A percentile compares a stretch with the other conserved stretches of the same genome.
phyloP scores from a whole-genome alignment of 768 basidiomycete species.

The Pholiota molesta region DNA sequence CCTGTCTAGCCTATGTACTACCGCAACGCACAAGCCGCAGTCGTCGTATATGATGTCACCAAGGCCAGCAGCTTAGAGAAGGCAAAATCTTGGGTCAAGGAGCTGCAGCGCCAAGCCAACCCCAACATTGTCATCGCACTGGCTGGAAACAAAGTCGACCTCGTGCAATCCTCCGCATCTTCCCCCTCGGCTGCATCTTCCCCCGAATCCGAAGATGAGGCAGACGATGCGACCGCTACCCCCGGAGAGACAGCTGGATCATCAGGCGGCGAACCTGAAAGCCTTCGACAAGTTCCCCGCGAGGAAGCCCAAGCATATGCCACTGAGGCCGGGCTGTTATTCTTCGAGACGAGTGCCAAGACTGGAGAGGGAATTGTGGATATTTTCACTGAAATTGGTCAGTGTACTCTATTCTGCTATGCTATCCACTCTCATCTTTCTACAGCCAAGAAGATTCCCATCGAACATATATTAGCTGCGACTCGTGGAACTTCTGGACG shows the following conservation, averaged over 20 bases:
- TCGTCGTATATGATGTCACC: constrained; percentile 98
- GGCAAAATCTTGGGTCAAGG: constrained; percentile 99
- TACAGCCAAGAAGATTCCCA: constrained; percentile 66
- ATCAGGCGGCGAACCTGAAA: constrained; percentile 61
- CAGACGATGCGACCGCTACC: constrained; percentile 90
- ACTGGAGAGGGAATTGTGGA: constrained; percentile 95
- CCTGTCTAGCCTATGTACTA: constrained; percentile 91
- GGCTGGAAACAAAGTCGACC: constrained; percentile 96
- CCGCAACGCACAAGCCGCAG: constrained; percentile 96
- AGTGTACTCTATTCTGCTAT: constrained; percentile 27
- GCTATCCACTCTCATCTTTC: constrained; percentile 9
- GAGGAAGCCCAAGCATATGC: constrained; percentile 98
- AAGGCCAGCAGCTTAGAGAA: constrained; percentile 96
- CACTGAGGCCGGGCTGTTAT: constrained; percentile 89
- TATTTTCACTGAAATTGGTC: constrained; percentile 98
- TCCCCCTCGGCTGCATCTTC: constrained; percentile 48
- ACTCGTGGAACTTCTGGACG: constrained; percentile 70
- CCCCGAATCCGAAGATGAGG: constrained; percentile 83
- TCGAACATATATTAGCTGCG: constrained; percentile 91
- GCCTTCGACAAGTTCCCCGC: constrained; percentile 83
- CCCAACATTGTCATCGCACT: constrained; percentile 99
- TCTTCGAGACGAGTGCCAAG: constrained; percentile 98
- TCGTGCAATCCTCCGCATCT: constrained; percentile 70
- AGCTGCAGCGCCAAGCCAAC: constrained; percentile 97
- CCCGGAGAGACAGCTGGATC: constrained; percentile 71